phyloP scores from a whole-genome alignment of 2,329 filamentous ascomycete genomes.

The Fusarium citri region DNA sequence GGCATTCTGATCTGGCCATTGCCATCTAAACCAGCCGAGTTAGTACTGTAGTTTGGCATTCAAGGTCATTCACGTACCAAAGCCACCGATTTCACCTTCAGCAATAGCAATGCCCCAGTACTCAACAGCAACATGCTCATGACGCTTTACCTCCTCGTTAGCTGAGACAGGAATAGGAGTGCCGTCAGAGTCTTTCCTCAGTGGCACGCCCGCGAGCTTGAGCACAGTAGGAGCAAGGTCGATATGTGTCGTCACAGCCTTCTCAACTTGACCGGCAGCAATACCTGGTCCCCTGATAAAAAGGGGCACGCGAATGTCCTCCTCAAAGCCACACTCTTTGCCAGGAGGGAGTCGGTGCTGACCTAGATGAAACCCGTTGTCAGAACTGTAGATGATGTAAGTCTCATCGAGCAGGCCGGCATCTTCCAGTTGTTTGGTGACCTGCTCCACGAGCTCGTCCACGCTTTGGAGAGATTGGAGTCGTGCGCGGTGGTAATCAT shows the following conservation, averaged over 20 bases:
- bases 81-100: constrained; percentile 52
- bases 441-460: constrained; percentile 64
- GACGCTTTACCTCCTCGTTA: constrained; percentile 46
- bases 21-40: constrained; percentile 30
- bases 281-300: constrained; percentile 67
- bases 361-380: constrained; percentile 71
- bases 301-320: constrained; percentile 69
- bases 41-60: neutral
- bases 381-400: constrained; percentile 69
- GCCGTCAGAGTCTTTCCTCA: constrained; percentile 67
- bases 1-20: constrained; percentile 23
- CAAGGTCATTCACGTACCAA: constrained; percentile 30
- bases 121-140: constrained; percentile 69
- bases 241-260: constrained; percentile 68
- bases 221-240: constrained; percentile 73
- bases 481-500: constrained; percentile 63
- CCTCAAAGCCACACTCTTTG: constrained; percentile 68
- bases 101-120: constrained; percentile 62
- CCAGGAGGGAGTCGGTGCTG: constrained; percentile 69
- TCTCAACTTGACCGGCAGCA: constrained; percentile 52
- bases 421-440: constrained; percentile 58
- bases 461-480: constrained; percentile 65
- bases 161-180: constrained; percentile 60
- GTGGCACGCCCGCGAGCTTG: constrained; percentile 54
- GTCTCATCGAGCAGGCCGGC: constrained; percentile 72